These are phyloP conservation scores for Botrytis medusae DNA, from an alignment of 2,329 filamentous ascomycete species.

Conservation along the genomic window DNA sequence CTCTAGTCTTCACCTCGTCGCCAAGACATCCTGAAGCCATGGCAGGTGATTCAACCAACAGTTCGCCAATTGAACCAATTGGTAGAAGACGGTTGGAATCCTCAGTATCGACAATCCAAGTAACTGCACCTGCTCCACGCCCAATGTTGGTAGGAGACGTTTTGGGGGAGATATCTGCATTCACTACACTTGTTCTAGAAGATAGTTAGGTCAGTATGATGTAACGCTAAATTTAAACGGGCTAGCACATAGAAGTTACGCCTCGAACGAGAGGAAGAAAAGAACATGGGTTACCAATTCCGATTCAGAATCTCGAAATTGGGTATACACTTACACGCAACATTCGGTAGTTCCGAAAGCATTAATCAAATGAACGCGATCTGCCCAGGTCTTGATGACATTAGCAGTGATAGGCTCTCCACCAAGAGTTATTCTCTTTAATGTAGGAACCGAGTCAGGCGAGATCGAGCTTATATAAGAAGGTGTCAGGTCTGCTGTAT, in stretches of 20 bases:
- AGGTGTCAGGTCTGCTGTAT: slow-evolving; percentile 32
- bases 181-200: slow-evolving; percentile 13
- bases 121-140: slow-evolving; percentile 22
- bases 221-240: background rate
- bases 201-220: background rate
- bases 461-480: slow-evolving; percentile 23
- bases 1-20: slow-evolving; percentile 40
- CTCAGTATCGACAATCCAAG: slow-evolving; percentile 45
- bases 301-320: background rate
- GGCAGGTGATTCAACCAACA: slow-evolving; percentile 43
- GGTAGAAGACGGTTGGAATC: slow-evolving; percentile 41
- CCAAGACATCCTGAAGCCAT: slow-evolving; percentile 45
- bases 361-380: slow-evolving; percentile 24
- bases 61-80: slow-evolving; percentile 42
- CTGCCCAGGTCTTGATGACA: slow-evolving; percentile 20
- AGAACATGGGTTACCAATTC: background rate
- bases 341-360: slow-evolving; percentile 27
- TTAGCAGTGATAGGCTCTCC: slow-evolving; percentile 25
- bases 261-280: background rate
- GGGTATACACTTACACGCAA: slow-evolving; percentile 7
- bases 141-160: slow-evolving; percentile 28
- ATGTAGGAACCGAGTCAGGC: slow-evolving; percentile 10
- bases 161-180: background rate
- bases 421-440: slow-evolving; percentile 13
- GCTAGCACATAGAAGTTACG: background rate